phyloP scores from a whole-genome alignment of 768 basidiomycete species.

The Kwoniella botswanensis region DNA sequence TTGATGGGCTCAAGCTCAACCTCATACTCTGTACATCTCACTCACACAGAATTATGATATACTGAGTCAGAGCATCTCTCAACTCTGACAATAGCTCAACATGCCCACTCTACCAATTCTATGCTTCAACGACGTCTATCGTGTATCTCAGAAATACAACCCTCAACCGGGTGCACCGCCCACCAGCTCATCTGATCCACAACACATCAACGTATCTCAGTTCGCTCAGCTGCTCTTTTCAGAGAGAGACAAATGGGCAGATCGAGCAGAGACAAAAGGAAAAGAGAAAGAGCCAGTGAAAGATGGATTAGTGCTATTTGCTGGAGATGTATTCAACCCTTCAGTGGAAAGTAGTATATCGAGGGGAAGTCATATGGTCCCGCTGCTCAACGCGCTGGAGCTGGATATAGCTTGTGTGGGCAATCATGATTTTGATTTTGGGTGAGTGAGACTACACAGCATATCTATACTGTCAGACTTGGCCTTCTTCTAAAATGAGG shows the following conservation, averaged over 20 bases:
- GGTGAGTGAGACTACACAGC: constrained; percentile 30
- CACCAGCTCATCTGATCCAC: constrained; percentile 32
- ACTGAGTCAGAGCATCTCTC: neutral
- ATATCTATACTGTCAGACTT: no score
- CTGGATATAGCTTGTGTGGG: constrained; percentile 84
- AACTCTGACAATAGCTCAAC: neutral
- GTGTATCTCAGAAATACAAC: constrained; percentile 74
- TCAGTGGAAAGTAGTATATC: constrained; percentile 86
- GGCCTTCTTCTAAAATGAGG: neutral
- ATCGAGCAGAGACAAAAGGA: constrained; percentile 34
- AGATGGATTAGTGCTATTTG: constrained; percentile 82
- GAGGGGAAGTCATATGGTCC: constrained; percentile 90
- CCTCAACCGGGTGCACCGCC: constrained; percentile 48
- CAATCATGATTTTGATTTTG: constrained; percentile 85
- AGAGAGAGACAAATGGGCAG: constrained; percentile 67
- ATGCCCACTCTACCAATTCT: constrained; percentile 51
- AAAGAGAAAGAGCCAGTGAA: constrained; percentile 61
- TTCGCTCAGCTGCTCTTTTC: constrained; percentile 75
- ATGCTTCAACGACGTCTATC: constrained; percentile 65
- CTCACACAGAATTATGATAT: neutral
- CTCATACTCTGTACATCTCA: neutral
- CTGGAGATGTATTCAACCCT: constrained; percentile 86
- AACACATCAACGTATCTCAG: constrained; percentile 84
- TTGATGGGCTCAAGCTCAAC: neutral
- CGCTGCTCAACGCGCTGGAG: constrained; percentile 79